Evolutionary conservation across 306 rosid species (phyloP), one percentile per base, ranked within the genome.

Genomic region (Boehmeria nivea): DNA sequence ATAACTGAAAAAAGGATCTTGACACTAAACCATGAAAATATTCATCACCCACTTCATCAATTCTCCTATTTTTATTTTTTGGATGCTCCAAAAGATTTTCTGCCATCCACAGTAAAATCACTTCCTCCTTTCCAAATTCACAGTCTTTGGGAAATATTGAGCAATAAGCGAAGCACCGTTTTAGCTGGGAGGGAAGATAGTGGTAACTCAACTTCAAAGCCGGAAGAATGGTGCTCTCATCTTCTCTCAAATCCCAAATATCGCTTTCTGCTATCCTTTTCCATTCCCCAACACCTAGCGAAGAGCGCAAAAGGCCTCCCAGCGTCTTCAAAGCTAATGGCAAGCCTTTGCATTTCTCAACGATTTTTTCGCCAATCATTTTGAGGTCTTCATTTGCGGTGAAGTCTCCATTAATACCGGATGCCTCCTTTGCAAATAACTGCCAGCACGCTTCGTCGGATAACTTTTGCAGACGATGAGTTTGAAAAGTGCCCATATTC

Each of bases 311-410:
- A 15, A 65, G 63, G 4, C 49, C 48, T n/a, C 63, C 71, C 33
- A 65, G 54, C 38, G 71, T 38, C 24, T 65, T 65, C 1, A 26
- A 46, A 28, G 71, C 64, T 13, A 65, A 65, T 6, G 71, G 64
- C 34, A 65, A 34, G 13, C 64, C 71, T 2, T 12, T 12, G 12
- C 54, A 64, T 8, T 51, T 55, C 37, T 54, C 19, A 9, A 43
- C 45, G 6, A 53, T 62, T 25, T 62, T 12, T 43, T 14, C 19
- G 6, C 69, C 61, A 8, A 44, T 54, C 21, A 10, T 46, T 15
- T 33, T n/a, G n/a, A 63, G 14, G n/a, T n/a, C n/a, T n/a, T n/a
- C n/a, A n/a, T n/a, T n/a, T n/a, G n/a, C n/a, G n/a, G n/a, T n/a
- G n/a, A n/a, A n/a, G 12, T 4, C 17, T 1, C 9, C 21, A 19